A percentile compares a stretch with the other conserved stretches of the same genome.
phyloP scores from a whole-genome alignment of 495 filamentous ascomycete species.

The Darksidea phi region DNA sequence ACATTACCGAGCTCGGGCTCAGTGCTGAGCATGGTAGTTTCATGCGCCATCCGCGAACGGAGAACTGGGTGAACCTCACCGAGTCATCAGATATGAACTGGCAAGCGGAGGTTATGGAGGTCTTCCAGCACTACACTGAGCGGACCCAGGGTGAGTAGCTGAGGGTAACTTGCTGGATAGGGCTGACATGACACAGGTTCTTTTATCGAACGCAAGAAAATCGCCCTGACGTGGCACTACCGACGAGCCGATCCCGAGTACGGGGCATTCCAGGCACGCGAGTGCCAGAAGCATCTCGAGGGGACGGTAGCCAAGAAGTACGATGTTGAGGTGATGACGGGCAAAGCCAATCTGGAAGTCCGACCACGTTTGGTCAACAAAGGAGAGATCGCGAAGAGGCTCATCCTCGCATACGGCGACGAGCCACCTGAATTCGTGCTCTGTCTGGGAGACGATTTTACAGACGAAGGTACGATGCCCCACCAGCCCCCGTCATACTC shows the following conservation, averaged over 20 bases:
- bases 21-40: conserved; percentile 96
- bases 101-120: conserved; percentile 74
- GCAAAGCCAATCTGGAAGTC: conserved; percentile 96
- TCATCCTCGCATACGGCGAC: conserved; percentile 66
- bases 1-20: conserved; percentile 79
- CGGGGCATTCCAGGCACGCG: conserved; percentile 68
- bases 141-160: conserved; percentile 64
- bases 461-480: conserved; percentile 95
- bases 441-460: conserved; percentile 92
- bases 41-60: conserved; percentile 69
- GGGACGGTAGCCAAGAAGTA: conserved; percentile 69
- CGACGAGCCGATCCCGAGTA: conserved; percentile 83
- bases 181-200: conserved; percentile 53
- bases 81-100: conserved; percentile 83
- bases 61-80: conserved; percentile 81
- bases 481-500: not conserved
- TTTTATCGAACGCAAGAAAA: conserved; percentile 87
- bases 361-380: conserved; percentile 95
- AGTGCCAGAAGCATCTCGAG: conserved; percentile 75
- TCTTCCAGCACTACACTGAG: conserved; percentile 83
- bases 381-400: conserved; percentile 79
- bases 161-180: not conserved
- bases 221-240: conserved; percentile 96
- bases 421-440: conserved; percentile 71
- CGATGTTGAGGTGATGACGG: conserved; percentile 91